These are phyloP conservation scores for Bertia moriformis DNA, from an alignment of 2,329 filamentous ascomycete genomes.

Conservation along the genomic window DNA sequence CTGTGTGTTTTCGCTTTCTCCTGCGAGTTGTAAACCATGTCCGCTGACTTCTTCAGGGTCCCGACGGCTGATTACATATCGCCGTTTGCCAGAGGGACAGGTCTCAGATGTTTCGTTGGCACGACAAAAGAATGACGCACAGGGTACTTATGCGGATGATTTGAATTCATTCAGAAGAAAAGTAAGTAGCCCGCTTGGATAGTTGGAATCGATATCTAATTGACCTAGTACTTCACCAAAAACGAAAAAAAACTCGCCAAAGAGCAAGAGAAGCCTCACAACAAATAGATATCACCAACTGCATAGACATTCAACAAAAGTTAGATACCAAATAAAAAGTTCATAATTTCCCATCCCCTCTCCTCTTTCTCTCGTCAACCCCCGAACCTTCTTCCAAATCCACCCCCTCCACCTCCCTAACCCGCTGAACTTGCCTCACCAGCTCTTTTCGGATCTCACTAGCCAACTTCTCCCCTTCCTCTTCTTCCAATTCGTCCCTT, in stretches of 20 bases:
- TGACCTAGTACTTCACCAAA: neutral
- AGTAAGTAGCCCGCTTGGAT: neutral
- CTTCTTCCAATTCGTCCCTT: neutral
- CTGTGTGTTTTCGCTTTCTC: slow-evolving; percentile 21
- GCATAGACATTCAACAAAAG: too few relatives aligned
- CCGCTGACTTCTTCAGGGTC: slow-evolving; percentile 28
- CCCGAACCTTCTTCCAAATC: neutral
- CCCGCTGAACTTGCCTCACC: neutral
- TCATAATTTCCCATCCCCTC: neutral
- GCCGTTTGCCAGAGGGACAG: slow-evolving; percentile 24
- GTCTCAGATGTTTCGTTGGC: slow-evolving; percentile 9
- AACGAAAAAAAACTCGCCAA: too few relatives aligned
- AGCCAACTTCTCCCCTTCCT: neutral
- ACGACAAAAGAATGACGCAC: slow-evolving; percentile 16
- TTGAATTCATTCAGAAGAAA: slow-evolving; percentile 44
- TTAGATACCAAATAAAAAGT: neutral
- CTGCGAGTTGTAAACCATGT: neutral
- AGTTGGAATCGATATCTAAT: neutral
- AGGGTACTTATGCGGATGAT: slow-evolving; percentile 34
- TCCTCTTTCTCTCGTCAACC: neutral
- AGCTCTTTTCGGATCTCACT: neutral
- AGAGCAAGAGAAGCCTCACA: neutral
- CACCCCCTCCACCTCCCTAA: neutral
- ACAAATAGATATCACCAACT: neutral
- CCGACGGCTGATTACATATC: slow-evolving; percentile 46